These are phyloP conservation scores for Pseudotulostoma volvatum DNA, from an alignment of 495 filamentous ascomycete genomes.

Conservation along the genomic window DNA sequence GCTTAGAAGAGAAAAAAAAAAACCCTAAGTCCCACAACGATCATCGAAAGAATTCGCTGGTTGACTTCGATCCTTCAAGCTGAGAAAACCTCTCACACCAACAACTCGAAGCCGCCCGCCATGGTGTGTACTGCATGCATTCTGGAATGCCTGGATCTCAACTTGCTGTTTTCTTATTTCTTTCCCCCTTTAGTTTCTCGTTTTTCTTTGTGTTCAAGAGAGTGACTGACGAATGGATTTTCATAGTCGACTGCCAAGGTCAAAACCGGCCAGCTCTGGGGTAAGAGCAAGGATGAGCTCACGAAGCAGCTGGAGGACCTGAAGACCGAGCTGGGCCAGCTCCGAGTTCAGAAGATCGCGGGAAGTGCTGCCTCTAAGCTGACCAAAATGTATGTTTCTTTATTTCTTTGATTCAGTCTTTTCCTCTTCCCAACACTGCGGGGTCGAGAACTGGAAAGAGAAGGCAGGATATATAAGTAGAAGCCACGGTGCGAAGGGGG, in stretches of 20 bases:
- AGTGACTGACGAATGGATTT: constrained; percentile 7
- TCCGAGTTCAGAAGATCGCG: constrained; percentile 94
- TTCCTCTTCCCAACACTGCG: too few species aligned
- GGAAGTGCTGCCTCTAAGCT: constrained; percentile 84
- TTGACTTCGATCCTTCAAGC: constrained; percentile 35
- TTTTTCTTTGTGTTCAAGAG: too few species aligned
- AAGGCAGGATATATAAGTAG: too few species aligned
- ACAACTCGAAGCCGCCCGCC: constrained; percentile 30
- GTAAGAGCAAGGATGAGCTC: constrained; percentile 97
- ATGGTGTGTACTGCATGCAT: constrained; percentile 25
- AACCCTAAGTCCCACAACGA: constrained; percentile 32
- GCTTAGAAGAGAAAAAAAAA: constrained; percentile 24
- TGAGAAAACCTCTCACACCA: constrained; percentile 28
- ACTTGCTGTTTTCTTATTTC: too few species aligned
- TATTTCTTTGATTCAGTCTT: constrained; percentile 6
- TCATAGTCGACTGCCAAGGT: constrained; percentile 74
- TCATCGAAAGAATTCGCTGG: constrained; percentile 28
- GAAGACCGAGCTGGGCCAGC: constrained; percentile 82
- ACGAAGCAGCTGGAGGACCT: constrained; percentile 82
- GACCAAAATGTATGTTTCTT: constrained; percentile 74
- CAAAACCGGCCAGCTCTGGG: constrained; percentile 89
- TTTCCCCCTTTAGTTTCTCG: too few species aligned
- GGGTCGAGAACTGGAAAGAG: too few species aligned
- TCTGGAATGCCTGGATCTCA: not conserved
- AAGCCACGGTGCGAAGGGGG: not conserved